Base-by-base conservation (phyloP, 768 basidiomycete species). In the Suillus paluster region DNA sequence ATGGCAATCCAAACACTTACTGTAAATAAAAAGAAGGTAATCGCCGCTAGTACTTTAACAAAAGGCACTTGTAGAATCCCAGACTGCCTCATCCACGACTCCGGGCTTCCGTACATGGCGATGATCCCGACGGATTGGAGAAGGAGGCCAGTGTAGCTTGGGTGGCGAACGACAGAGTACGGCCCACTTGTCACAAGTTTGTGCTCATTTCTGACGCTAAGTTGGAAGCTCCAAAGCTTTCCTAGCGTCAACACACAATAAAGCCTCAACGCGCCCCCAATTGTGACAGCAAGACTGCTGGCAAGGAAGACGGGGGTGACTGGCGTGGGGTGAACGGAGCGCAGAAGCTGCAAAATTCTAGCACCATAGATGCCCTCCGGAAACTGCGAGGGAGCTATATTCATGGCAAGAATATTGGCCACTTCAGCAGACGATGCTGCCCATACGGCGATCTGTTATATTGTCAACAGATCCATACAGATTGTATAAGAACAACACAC, bases 141-240 rank as follows among this genome's bases (percentile, higher is more conserved):
- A 30, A 50, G 19, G 11, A 33, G 14, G 30, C 27, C 33, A 1
- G 67, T 60, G 45, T 71, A 71, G 23, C 63, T 50, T 8, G 70
- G 69, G 44, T 71, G 70, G 25, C 70, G 68, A 27, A 71, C 69
- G 50, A 70, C 25, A 19, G 64, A 56, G 57, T 71, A 71, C n/a
- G 70, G 70, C 7, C 69, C 68, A 5, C 25, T 54, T 2, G 68
- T 70, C 34, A 69, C 50, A 30, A 69, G 68, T 80, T 54, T 63
- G 63, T 75, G 74, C 9, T 63, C 54, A 33, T 55, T 56, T 8
- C 67, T 67, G 41, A 74, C 57, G 39, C 64, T 67, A 23, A 74
- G 64, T 27, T 67, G 63, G 49, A 71, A 74, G 9, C 71, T 76
- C 68, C 73, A 76, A 27, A 61, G 57, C 14, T 50, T 52, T 5